Percentiles rank a stretch among this genome's conserved stretches.
Conservation (phyloP, 371 early-diverging fungal species). For the Cokeromyces recurvatus region DNA sequence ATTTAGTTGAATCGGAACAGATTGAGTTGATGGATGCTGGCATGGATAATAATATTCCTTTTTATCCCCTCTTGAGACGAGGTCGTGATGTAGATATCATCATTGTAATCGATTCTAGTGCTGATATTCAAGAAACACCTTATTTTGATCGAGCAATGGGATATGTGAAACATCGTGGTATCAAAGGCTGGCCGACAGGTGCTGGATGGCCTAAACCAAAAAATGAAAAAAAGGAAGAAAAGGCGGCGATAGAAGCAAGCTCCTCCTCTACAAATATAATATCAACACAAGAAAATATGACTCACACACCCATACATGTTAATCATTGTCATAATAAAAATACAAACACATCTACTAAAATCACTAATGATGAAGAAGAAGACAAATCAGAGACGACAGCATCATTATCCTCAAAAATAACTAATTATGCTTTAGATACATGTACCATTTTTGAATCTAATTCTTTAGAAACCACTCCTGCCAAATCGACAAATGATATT, state of each 20-base stretch:
- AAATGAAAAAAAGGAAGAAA: too few relatives aligned
- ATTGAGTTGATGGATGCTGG: conserved; percentile 72
- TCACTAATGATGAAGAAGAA: too few relatives aligned
- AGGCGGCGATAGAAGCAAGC: too few relatives aligned
- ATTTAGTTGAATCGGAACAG: conserved; percentile 16
- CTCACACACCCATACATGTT: too few relatives aligned
- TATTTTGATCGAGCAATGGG: conserved; percentile 63
- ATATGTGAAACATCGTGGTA: conserved; percentile 41
- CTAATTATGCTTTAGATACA: conserved; percentile 25
- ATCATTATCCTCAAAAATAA: too few relatives aligned
- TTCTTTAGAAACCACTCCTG: conserved; percentile 6
- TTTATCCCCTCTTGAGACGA: conserved; percentile 64
- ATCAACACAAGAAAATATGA: too few relatives aligned
- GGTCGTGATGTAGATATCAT: conserved; percentile 65
- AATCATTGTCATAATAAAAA: conserved; percentile 16
- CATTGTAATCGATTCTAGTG: conserved; percentile 61
- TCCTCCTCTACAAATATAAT: too few relatives aligned
- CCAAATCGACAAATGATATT: too few relatives aligned
- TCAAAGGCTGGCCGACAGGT: conserved; percentile 44
- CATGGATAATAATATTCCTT: conserved; percentile 70
- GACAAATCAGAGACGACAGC: too few relatives aligned
- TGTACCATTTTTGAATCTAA: conserved; percentile 27
- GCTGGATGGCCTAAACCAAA: conserved; percentile 37
- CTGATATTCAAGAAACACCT: conserved; percentile 61
- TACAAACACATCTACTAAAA: too few relatives aligned